Percentiles rank a stretch among this genome's conserved stretches.
Conservation (phyloP, 331 rosid genomes). For the Pyrus hybrid region DNA sequence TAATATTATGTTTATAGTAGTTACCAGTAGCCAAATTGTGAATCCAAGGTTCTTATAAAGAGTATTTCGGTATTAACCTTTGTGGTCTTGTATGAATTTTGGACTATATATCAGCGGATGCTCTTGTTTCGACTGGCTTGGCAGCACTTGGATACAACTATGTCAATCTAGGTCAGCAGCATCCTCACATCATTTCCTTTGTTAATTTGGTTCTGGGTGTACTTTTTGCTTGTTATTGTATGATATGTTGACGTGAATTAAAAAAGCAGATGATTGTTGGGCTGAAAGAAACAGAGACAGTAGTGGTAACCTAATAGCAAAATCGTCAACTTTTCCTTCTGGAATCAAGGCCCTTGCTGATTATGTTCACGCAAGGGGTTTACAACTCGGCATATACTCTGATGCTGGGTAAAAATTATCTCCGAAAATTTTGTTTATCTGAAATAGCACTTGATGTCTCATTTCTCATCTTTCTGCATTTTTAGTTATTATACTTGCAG, state of each 20-base stretch:
- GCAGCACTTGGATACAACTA: conserved; percentile 24
- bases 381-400: conserved; percentile 15
- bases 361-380: conserved; percentile 14
- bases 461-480: neutral
- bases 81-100: neutral
- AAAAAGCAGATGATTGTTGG: conserved; percentile 19
- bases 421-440: neutral
- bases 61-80: neutral
- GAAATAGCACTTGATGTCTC: neutral
- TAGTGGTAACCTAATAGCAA: conserved; percentile 9
- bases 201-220: neutral
- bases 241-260: neutral
- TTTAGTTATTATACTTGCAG: conserved; percentile 12
- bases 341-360: conserved; percentile 16
- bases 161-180: conserved; percentile 8
- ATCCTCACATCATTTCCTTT: neutral
- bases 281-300: conserved; percentile 5
- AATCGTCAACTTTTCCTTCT: conserved; percentile 17
- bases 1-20: too few species aligned
- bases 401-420: conserved; percentile 16
- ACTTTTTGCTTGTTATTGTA: neutral
- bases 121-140: conserved; percentile 26
- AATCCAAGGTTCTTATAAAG: too few species aligned
- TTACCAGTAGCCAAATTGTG: too few species aligned
- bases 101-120: conserved; percentile 3